These are phyloP conservation scores for Vigna mungo DNA, from an alignment of 306 rosid species.

Conservation along the genomic window DNA sequence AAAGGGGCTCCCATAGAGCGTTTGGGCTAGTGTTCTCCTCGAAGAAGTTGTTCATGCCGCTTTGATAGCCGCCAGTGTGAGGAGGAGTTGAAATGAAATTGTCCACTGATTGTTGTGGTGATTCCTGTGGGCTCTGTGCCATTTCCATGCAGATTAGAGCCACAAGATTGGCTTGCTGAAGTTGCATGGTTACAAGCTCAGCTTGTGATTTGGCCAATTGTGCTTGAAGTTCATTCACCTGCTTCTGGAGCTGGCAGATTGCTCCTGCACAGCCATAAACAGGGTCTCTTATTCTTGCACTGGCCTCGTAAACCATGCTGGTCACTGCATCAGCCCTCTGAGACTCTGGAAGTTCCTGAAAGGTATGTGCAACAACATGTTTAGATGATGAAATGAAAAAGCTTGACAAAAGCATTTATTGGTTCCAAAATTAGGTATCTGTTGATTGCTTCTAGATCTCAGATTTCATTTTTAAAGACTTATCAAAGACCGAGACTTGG, in stretches of 20 bases:
- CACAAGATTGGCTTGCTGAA: constrained; percentile 84
- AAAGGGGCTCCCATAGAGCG: constrained; percentile 74
- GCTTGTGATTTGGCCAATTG: constrained; percentile 89
- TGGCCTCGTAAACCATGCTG: constrained; percentile 92
- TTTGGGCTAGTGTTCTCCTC: constrained; percentile 59
- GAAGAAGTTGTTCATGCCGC: constrained; percentile 52
- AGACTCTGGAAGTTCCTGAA: constrained; percentile 84
- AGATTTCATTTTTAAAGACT: not conserved
- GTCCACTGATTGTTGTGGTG: constrained; percentile 61
- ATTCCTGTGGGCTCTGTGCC: constrained; percentile 60
- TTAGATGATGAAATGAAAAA: constrained; percentile 18
- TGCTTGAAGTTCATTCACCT: constrained; percentile 84
- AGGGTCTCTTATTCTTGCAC: constrained; percentile 92
- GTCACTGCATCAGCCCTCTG: constrained; percentile 94
- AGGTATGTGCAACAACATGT: not conserved
- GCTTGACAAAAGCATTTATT: not conserved
- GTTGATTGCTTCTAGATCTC: not conserved
- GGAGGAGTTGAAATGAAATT: constrained; percentile 46
- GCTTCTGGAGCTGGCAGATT: constrained; percentile 87
- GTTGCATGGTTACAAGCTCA: constrained; percentile 78
- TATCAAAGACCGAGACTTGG: constrained; percentile 24
- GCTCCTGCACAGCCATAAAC: constrained; percentile 95
- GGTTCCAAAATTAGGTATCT: not conserved
- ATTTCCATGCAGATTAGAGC: constrained; percentile 81
- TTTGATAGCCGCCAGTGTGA: constrained; percentile 42